phyloP scores from a whole-genome alignment of 1,284 basidiomycete genomes.

The Moesziomyces sp. region DNA sequence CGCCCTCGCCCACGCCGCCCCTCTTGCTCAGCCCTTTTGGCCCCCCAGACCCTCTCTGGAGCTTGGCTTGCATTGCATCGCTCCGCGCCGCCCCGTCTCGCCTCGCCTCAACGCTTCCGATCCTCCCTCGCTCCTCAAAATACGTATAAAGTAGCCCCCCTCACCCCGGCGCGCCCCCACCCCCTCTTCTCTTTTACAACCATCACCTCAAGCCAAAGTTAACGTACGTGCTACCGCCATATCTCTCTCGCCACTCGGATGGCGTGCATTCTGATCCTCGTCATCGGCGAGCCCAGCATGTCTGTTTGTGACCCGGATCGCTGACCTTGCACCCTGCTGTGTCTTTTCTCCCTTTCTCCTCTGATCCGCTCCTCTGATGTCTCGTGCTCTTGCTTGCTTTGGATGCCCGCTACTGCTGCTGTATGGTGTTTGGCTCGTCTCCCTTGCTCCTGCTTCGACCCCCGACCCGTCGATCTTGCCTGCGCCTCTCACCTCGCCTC shows the following conservation, averaged over 20 bases:
- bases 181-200: slow-evolving; percentile 38
- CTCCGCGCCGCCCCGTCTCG: slow-evolving; percentile 1
- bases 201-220: slow-evolving; percentile 34
- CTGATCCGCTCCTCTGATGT: slow-evolving; percentile 3
- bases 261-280: slow-evolving; percentile 1
- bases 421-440: neutral
- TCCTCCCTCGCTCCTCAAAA: slow-evolving; percentile 12
- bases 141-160: slow-evolving; percentile 38
- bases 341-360: slow-evolving; percentile 4
- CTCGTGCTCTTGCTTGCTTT: slow-evolving; percentile 7
- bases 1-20: no score
- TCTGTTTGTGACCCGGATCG: neutral
- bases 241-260: neutral
- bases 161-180: slow-evolving; percentile 4
- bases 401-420: neutral
- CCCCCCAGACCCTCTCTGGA: slow-evolving; percentile 5
- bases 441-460: slow-evolving; percentile 11
- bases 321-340: slow-evolving; percentile 1
- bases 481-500: slow-evolving; percentile 10
- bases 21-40: neutral
- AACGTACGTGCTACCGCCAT: slow-evolving; percentile 38
- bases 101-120: slow-evolving; percentile 3
- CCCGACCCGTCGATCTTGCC: slow-evolving; percentile 4
- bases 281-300: no score
- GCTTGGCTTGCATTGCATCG: neutral